phyloP scores from a whole-genome alignment of 2,329 filamentous ascomycete species.

The Stagonosporopsis rhizophila region DNA sequence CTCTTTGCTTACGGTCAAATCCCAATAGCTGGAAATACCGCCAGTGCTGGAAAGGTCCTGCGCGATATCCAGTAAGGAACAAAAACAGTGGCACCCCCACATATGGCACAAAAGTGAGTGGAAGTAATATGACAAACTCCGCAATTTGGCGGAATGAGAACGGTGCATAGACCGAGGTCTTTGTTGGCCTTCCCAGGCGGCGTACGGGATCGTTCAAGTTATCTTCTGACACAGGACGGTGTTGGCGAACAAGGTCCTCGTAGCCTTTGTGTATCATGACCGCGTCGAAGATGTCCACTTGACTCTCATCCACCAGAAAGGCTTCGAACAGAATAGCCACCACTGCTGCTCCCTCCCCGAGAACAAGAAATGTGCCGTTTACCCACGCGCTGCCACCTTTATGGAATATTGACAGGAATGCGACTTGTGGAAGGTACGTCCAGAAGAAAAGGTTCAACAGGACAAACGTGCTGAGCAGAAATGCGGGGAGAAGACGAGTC shows the following conservation, averaged over 20 bases:
- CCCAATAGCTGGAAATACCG: conserved; percentile 85
- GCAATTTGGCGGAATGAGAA: conserved; percentile 91
- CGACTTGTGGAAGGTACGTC: conserved; percentile 86
- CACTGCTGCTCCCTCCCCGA: conserved; percentile 70
- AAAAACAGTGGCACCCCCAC: conserved; percentile 87
- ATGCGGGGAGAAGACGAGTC: conserved; percentile 78
- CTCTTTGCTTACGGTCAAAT: conserved; percentile 75
- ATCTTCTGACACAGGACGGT: conserved; percentile 69
- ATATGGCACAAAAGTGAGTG: conserved; percentile 86
- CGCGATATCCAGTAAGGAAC: conserved; percentile 82
- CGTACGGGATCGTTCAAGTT: conserved; percentile 73
- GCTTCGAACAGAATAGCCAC: conserved; percentile 64
- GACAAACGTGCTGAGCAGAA: conserved; percentile 81
- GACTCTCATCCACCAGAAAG: conserved; percentile 70
- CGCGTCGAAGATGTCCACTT: conserved; percentile 79
- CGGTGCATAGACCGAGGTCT: conserved; percentile 78
- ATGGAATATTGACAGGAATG: conserved; percentile 89
- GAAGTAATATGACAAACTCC: conserved; percentile 72
- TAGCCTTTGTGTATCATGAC: conserved; percentile 78
- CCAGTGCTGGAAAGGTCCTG: conserved; percentile 89
- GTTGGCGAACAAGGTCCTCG: conserved; percentile 58
- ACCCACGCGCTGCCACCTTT: conserved; percentile 81
- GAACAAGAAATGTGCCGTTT: conserved; percentile 83
- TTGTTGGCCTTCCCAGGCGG: conserved; percentile 82
- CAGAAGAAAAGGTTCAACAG: conserved; percentile 88